Evolutionary conservation across 169 alveolate genomes (phyloP), one percentile per base, ranked within the genome.

Genomic region (Eimeria praecox): DNA sequence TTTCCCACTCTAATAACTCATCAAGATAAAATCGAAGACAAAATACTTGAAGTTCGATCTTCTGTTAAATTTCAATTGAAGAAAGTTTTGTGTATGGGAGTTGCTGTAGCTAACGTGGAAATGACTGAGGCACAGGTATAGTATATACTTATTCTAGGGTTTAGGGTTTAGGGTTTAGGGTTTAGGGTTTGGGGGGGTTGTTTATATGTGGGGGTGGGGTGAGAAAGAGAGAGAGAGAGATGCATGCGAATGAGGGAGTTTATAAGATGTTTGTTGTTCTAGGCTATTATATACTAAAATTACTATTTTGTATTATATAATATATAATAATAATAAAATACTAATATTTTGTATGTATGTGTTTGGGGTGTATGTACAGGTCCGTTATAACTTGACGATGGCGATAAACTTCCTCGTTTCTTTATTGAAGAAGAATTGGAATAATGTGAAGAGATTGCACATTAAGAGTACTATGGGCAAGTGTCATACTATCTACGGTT

Each of bases 401-500:
- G 99, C 99, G 33, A 98, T 99, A 96, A 99, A 99, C 99, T 99
- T 99, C 98, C 98, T 99, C 95, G 99, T 99, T 88, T 99, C 99
- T 85, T 98, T 99, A 92, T 98, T 99, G 96, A 99, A 99, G 98
- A 99, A 99, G 98, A 99, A 99, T 97, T 99, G 99, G 99, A 99
- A 99, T 97, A 99, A 99, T 97, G 99, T 99, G 95, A 99, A 99
- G 97, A 97, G 99, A 42, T 98, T 99, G 85, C 99, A 99, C 97
- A 98, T 99, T 94, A 99, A 99, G 99, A 98, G 99, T 95, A 99
- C 99, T 96, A 99, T 99, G 99, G 99, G 99, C 59, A 98, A 99
- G 97, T 99, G 99, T 69, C 98, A 98, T 95, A 97, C 99, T 95
- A 99, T 99, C 96, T 99, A 98, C 97, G 99, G 99, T 89, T 99